phyloP scores from a whole-genome alignment of 148 eudicot species.

The Gaultheria prostrata region DNA sequence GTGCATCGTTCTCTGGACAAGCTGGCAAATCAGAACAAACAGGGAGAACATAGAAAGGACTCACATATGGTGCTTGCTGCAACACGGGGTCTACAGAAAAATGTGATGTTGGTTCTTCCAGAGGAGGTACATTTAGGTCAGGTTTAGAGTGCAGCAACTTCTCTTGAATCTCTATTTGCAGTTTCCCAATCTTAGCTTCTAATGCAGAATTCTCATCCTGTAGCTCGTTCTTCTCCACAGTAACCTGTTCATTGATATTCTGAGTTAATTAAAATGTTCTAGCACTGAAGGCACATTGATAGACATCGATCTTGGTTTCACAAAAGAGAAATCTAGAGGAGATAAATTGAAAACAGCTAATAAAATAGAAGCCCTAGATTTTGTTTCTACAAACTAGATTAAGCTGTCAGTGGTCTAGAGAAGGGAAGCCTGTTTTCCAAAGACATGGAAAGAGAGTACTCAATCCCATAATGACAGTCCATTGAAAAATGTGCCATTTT shows the following conservation, averaged over 20 bases:
- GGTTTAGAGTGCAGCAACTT: slow-evolving; percentile 27
- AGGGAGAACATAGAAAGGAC: slow-evolving; percentile 63
- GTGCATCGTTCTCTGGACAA: slow-evolving; percentile 26
- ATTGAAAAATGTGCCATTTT: too few species aligned
- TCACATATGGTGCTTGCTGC: slow-evolving; percentile 41
- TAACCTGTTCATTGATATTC: slow-evolving; percentile 41
- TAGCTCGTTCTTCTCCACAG: slow-evolving; percentile 62
- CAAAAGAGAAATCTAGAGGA: not conserved
- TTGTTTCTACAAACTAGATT: not conserved
- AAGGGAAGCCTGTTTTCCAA: not conserved
- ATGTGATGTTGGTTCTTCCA: slow-evolving; percentile 28
- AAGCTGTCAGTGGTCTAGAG: not conserved
- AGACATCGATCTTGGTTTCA: not conserved
- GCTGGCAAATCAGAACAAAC: slow-evolving; percentile 40
- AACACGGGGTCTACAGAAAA: slow-evolving; percentile 22
- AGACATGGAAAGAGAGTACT: not conserved
- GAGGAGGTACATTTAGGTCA: slow-evolving; percentile 40
- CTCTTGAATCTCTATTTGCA: slow-evolving; percentile 48
- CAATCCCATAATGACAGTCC: too few species aligned
- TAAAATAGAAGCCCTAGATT: not conserved
- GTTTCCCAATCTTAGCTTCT: slow-evolving; percentile 49
- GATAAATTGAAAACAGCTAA: not conserved
- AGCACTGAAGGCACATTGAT: not conserved
- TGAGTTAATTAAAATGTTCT: not conserved
- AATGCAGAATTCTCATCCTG: slow-evolving; percentile 64